Evolutionary conservation across 164 flowering plant genomes (phyloP).

Genomic region (Vitis vinifera): ASM3070453v1 NC_081812.1:16411001-16411500

Average conservation of each 20-base stretch:
- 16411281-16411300: slow-evolving; percentile 23
- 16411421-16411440: no score
- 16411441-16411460: no score
- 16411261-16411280: slow-evolving; percentile 17
- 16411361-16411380: no score
- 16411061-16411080: slow-evolving; percentile 18
- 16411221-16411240: slow-evolving; percentile 4
- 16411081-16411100: background rate
- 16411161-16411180: background rate
- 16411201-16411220: background rate
- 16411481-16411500: no score
- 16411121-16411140: background rate
- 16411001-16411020: slow-evolving; percentile 32
- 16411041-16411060: slow-evolving; percentile 35
- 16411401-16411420: no score
- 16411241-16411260: slow-evolving; percentile 7
- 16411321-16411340: background rate
- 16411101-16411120: background rate
- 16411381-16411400: no score
- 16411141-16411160: background rate
- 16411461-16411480: no score
- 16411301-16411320: slow-evolving; percentile 11
- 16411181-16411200: background rate
- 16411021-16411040: slow-evolving; percentile 35
- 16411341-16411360: background rate